Conservation (phyloP, 345 rosid genomes). For the Raphanus raphanistrum region DNA sequence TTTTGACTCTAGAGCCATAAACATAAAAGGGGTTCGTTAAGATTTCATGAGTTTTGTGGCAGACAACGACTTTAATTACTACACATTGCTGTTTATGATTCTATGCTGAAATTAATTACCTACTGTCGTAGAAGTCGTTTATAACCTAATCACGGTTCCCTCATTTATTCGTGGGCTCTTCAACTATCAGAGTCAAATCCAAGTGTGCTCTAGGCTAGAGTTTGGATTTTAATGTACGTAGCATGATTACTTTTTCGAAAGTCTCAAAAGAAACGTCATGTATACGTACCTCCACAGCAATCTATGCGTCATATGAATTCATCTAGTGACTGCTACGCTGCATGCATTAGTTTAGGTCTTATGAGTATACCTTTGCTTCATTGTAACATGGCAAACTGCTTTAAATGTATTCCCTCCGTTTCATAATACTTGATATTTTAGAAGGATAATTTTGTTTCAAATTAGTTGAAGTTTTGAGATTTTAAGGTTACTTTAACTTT, state of each 20-base stretch:
- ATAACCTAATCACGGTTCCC: conserved; percentile 28
- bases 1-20: conserved; percentile 17
- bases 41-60: conserved; percentile 38
- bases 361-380: no score
- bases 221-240: not conserved
- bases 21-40: conserved; percentile 25
- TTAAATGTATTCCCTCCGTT: no score
- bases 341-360: no score
- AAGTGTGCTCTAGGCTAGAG: not conserved
- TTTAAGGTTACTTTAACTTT: no score
- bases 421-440: no score
- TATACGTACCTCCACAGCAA: not conserved
- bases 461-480: no score
- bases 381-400: no score
- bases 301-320: not conserved
- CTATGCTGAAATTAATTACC: conserved; percentile 20
- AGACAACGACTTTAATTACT: conserved; percentile 36
- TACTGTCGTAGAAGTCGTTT: conserved; percentile 29
- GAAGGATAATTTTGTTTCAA: no score
- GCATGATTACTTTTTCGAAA: not conserved
- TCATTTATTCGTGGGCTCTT: conserved; percentile 2
- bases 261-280: not conserved
- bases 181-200: not conserved
- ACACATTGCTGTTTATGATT: conserved; percentile 6
- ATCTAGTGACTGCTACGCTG: no score